Percentiles rank a stretch among this genome's conserved stretches.
phyloP scores from a whole-genome alignment of 208 protist genomes.

The Lotmaria passim region DNA sequence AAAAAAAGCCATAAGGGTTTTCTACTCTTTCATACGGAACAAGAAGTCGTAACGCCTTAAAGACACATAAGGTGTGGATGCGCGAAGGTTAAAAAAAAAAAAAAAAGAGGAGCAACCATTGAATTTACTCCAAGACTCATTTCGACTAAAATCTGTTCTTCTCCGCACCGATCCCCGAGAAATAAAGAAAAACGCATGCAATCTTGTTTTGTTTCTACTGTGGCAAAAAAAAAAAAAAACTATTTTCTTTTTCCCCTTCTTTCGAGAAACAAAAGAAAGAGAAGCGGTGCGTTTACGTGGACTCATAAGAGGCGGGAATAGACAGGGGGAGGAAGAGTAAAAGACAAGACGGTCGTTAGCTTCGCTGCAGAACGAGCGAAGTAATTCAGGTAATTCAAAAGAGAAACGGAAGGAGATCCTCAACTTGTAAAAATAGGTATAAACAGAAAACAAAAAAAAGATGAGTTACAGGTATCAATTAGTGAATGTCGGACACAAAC shows the following conservation, averaged over 20 bases:
- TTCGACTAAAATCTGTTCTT: no score
- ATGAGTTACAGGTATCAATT: not conserved
- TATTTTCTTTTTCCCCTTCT: no score
- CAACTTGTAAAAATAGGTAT: not conserved
- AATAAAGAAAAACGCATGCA: not conserved
- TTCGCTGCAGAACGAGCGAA: no score
- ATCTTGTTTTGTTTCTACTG: no score
- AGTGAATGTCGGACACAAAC: not conserved
- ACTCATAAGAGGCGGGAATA: no score
- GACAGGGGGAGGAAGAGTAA: not conserved
- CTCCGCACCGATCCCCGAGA: no score
- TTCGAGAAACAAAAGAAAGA: not conserved
- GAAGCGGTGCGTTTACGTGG: no score
- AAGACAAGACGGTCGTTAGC: no score
- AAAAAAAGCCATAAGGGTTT: no score
- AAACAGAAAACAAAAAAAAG: not conserved
- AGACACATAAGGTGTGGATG: not conserved
- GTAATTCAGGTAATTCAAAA: not conserved
- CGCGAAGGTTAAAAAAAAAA: not conserved
- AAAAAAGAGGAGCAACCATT: not conserved
- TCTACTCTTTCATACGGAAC: not conserved
- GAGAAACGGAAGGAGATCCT: not conserved
- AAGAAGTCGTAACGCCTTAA: no score
- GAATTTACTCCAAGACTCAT: not conserved
- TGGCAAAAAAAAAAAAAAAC: no score